A percentile compares a stretch with the other conserved stretches of the same genome.
Conservation (phyloP, 306 rosid genomes). For the Malus sieversii region DNA sequence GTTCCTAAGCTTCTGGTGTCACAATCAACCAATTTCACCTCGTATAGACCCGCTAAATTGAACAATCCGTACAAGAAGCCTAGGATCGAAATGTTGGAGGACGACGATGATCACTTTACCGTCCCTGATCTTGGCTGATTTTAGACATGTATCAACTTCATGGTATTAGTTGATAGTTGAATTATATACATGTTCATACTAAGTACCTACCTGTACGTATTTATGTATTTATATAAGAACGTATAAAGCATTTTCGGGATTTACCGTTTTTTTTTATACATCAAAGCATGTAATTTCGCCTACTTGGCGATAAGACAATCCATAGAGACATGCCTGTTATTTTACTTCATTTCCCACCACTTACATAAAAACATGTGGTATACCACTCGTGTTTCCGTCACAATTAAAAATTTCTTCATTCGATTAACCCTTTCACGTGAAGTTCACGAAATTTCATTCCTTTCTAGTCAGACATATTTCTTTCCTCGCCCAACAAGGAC, state of each 20-base stretch:
- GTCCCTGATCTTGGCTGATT: slow-evolving; percentile 87
- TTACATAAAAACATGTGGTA: too few species aligned
- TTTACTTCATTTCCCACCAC: too few species aligned
- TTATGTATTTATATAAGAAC: slow-evolving; percentile 22
- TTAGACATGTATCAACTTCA: neutral
- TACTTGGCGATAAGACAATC: neutral
- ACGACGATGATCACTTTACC: slow-evolving; percentile 72
- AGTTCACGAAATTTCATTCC: too few species aligned
- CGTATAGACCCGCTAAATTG: slow-evolving; percentile 49
- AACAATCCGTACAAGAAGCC: slow-evolving; percentile 61
- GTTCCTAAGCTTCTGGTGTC: slow-evolving; percentile 76
- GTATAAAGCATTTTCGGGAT: slow-evolving; percentile 7
- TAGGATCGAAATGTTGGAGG: slow-evolving; percentile 48
- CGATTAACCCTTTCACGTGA: too few species aligned
- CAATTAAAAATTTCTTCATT: too few species aligned
- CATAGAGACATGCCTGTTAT: too few species aligned
- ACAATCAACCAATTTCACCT: slow-evolving; percentile 33
- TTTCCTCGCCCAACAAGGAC: too few species aligned
- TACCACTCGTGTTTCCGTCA: too few species aligned
- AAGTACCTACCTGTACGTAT: neutral
- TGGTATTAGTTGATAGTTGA: slow-evolving; percentile 7
- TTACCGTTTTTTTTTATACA: neutral
- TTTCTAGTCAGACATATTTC: too few species aligned
- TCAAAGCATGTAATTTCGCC: neutral
- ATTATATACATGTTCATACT: slow-evolving; percentile 18